Evolutionary conservation across 2,329 filamentous ascomycete genomes (phyloP).

Genomic region (Paraphaeosphaeria minitans): DNA sequence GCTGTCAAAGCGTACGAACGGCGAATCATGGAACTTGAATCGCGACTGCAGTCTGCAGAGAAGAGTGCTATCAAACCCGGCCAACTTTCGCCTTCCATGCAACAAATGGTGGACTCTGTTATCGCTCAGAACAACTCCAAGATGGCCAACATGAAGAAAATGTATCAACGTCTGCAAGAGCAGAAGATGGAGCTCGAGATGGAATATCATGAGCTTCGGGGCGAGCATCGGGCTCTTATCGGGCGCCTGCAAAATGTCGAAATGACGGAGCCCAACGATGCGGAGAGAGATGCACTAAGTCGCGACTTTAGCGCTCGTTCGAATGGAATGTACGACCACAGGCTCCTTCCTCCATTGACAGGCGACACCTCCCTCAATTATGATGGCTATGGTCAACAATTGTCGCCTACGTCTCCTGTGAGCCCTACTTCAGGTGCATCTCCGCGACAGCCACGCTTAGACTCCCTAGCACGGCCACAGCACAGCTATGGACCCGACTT

Average conservation of each 20-base stretch:
- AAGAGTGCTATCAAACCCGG: conserved; percentile 34
- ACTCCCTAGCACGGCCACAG: conserved; percentile 30
- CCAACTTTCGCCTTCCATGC: conserved; percentile 47
- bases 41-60: conserved; percentile 32
- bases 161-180: conserved; percentile 57
- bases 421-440: conserved; percentile 27
- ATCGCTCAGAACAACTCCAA: conserved; percentile 55
- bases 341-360: conserved; percentile 32
- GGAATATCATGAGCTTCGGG: conserved; percentile 49
- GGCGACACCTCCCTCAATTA: conserved; percentile 32
- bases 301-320: conserved; percentile 36
- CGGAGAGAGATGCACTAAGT: conserved; percentile 22
- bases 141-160: conserved; percentile 57
- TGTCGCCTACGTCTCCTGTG: conserved; percentile 33
- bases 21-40: conserved; percentile 55
- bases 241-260: conserved; percentile 32
- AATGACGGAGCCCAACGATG: conserved; percentile 16
- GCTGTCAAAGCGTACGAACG: conserved; percentile 54
- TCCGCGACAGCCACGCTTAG: conserved; percentile 33
- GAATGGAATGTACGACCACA: conserved; percentile 26
- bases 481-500: conserved; percentile 34
- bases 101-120: conserved; percentile 56
- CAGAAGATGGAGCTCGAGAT: conserved; percentile 58
- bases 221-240: conserved; percentile 35
- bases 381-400: conserved; percentile 36